Evolutionary conservation across 2,329 filamentous ascomycete genomes (phyloP).

Genomic region (Neoascochyta sp.): DNA sequence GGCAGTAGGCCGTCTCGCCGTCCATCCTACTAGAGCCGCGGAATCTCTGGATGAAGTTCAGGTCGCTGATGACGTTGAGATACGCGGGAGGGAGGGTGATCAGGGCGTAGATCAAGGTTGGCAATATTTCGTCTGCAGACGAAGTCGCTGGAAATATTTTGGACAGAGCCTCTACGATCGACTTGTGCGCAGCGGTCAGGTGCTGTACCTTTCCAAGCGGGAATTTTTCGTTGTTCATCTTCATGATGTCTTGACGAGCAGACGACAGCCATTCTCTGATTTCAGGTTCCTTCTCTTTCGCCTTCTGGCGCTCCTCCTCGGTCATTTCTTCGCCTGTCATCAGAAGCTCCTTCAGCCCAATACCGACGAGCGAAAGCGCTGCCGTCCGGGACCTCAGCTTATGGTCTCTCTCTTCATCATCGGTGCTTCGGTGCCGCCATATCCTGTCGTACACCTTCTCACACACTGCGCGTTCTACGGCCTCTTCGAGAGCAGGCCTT

Average conservation of each 20-base stretch:
- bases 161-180: conserved; percentile 82
- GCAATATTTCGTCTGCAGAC: conserved; percentile 94
- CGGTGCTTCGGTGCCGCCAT: conserved; percentile 84
- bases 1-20: conserved; percentile 90
- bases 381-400: conserved; percentile 93
- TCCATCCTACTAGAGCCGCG: conserved; percentile 81
- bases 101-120: conserved; percentile 91
- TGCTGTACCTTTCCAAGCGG: conserved; percentile 88
- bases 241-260: conserved; percentile 64
- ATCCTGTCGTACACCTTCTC: conserved; percentile 80
- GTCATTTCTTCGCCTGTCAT: conserved; percentile 54
- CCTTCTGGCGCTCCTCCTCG: conserved; percentile 54
- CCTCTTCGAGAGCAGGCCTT: conserved; percentile 75
- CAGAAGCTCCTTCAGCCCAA: conserved; percentile 77
- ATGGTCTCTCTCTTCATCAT: conserved; percentile 92
- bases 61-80: conserved; percentile 86
- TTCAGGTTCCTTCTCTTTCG: conserved; percentile 54
- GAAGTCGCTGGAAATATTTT: conserved; percentile 67
- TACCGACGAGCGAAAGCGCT: conserved; percentile 83
- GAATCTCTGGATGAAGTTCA: conserved; percentile 92
- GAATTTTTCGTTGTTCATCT: conserved; percentile 83
- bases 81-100: conserved; percentile 85
- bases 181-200: conserved; percentile 84
- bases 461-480: conserved; percentile 80
- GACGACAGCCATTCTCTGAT: conserved; percentile 69